A percentile compares a stretch with the other conserved stretches of the same genome.
Evolutionary conservation across 805 yeast species (phyloP).

Genomic region (Millerozyma acaciae): DNA sequence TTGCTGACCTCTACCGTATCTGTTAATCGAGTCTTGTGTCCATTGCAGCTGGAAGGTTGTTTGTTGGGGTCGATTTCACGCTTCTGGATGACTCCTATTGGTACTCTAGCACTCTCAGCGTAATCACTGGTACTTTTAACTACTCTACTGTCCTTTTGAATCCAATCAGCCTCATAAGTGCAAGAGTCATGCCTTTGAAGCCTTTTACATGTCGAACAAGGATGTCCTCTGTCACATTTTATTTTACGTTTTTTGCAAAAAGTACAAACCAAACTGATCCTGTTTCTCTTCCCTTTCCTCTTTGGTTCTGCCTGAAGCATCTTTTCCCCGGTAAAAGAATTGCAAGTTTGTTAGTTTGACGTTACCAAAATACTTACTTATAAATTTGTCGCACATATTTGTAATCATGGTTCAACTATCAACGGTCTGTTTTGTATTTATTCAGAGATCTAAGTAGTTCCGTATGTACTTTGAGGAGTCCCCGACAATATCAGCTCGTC

Average conservation of each 20-base stretch:
- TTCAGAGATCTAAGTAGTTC: too few relatives aligned
- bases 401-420: too few relatives aligned
- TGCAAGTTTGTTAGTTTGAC: too few relatives aligned
- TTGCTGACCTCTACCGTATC: too few relatives aligned
- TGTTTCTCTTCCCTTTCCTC: conserved; percentile 25
- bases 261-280: conserved; percentile 35
- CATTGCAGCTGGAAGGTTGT: too few relatives aligned
- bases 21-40: too few relatives aligned
- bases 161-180: conserved; percentile 8
- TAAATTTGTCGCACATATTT: too few relatives aligned
- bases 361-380: too few relatives aligned
- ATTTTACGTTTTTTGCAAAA: conserved; percentile 37
- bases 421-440: too few relatives aligned
- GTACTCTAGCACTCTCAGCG: conserved; percentile 1
- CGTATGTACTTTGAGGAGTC: neutral
- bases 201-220: conserved; percentile 32
- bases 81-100: conserved; percentile 2
- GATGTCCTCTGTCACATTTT: conserved; percentile 40
- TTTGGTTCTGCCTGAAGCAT: too few relatives aligned
- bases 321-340: too few relatives aligned
- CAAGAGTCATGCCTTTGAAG: conserved; percentile 17
- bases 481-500: neutral
- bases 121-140: neutral
- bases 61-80: too few relatives aligned
- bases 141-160: neutral